Base-by-base conservation (phyloP, 2,329 filamentous ascomycete species). In the Thelonectria rubi region DNA sequence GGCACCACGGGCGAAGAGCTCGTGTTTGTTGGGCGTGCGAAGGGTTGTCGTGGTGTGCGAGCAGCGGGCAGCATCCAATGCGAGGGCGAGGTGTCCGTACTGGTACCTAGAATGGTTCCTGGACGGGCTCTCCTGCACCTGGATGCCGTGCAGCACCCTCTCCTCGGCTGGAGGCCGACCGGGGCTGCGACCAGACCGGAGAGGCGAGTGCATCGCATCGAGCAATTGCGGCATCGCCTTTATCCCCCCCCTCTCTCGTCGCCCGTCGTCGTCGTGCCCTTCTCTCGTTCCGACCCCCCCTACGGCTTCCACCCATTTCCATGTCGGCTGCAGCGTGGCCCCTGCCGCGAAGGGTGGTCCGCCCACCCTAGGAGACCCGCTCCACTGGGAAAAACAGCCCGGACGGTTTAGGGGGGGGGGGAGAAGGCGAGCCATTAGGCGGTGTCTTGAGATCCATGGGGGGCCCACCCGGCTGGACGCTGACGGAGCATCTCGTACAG, bases 1-100 rank as follows among this genome's bases (percentile, higher is more conserved):
- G 57, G 53, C 45, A 43, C 68, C 68, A 7, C 7, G 24, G 7
- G 24, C 4, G 24, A 24, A 24, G 7, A 24, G 24, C 69, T 72
- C 70, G 70, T 72, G 70, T 72, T 71, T 69, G 62, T 65, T 63
- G 67, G 60, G 68, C 60, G 56, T 64, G 65, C 51, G 61, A 55
- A 7, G 53, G 32, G 49, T 32, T 60, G 64, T 4, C 24, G 51
- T 64, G 59, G 59, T 65, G 57, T 58, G 52, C 34, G 43, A 14
- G 60, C 26, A 40, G n/a, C n/a, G n/a, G n/a, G n/a, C n/a, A n/a
- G n/a, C n/a, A n/a, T n/a, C n/a, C n/a, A n/a, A n/a, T n/a, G n/a
- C n/a, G n/a, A n/a, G n/a, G n/a, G n/a, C n/a, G n/a, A n/a, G n/a
- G 11, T 50, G 39, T 32, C 11, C 17, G 21, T 47, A 45, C 18